Evolutionary conservation across 805 yeast species (phyloP), one percentile per base, ranked within the genome.

Genomic region (Candida maltosa): DNA sequence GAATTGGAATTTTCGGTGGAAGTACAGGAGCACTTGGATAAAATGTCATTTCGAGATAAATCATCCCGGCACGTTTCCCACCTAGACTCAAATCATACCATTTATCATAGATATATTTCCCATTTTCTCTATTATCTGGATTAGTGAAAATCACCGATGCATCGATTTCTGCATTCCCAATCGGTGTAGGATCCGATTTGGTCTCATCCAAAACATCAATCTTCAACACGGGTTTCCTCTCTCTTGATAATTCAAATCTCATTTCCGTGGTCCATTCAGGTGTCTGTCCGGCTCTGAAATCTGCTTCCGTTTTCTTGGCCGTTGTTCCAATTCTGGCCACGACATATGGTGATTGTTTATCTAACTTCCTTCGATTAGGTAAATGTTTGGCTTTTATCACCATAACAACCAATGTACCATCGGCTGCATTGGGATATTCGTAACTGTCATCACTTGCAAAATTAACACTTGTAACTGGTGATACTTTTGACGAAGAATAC

Each of bases 341-440:
- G 41, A 88, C 83, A 60, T 87, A 89, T 2, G 97, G 98, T 45
- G 86, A 83, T 60, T 93, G 98, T 51, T 93, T 93, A 51, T 94
- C 97, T 34, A 91, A 67, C 43, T 83, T 86, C 24, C 91, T 70
- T 42, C 87, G 66, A 59, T 93, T 91, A 16, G 95, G 95, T 29
- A 93, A 72, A 50, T 87, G 94, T 49, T 81, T 80, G 1, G 93
- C 96, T 44, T 87, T 76, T 35, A 83, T 72, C 4, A 89, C 85
- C 42, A 87, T 82, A 4, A 88, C 75, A 24, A 86, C 83, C 38
- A 89, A 63, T 10, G 76, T 73, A 22, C 78, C 78, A 21, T 69
- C 75, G 1, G 73, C 74, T 5, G 67, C 44, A 17, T 60, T 62
- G 5, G 61, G 55, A 30, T 42, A 22, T 8, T 31, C 25, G 16